Evolutionary conservation across 495 filamentous ascomycete species (phyloP).

Genomic region (Daldinia grandis): DNA sequence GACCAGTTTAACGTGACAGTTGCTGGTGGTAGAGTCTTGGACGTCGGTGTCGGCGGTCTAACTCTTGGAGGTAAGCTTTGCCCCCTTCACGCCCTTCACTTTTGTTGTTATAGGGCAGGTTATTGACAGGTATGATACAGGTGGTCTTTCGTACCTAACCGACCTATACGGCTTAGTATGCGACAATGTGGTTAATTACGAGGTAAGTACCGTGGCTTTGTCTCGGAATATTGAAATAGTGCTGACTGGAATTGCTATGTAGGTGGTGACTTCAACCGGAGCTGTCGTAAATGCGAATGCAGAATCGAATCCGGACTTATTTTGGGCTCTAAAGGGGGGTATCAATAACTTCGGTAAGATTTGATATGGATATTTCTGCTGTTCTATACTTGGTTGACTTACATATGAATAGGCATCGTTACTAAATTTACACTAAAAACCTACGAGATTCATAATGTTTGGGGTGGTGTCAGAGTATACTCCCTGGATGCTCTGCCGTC

Average conservation of each 20-base stretch:
- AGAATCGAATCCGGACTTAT: conserved; percentile 50
- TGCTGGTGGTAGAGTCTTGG: conserved; percentile 57
- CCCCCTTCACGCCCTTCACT: neutral
- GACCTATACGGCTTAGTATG: conserved; percentile 64
- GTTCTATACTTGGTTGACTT: conserved; percentile 4
- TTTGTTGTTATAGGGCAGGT: conserved; percentile 19
- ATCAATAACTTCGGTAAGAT: conserved; percentile 62
- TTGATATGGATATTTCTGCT: neutral
- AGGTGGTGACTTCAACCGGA: conserved; percentile 63
- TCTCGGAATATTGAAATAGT: neutral
- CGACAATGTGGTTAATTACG: conserved; percentile 62
- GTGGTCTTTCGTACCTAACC: conserved; percentile 59
- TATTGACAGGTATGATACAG: conserved; percentile 10
- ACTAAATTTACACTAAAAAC: conserved; percentile 56
- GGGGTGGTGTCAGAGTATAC: conserved; percentile 53
- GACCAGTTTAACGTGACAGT: conserved; percentile 56
- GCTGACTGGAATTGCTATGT: conserved; percentile 4
- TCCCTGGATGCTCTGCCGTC: conserved; percentile 40
- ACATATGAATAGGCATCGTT: conserved; percentile 47
- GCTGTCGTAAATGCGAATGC: conserved; percentile 59
- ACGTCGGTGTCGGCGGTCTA: conserved; percentile 57
- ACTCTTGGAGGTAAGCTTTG: conserved; percentile 42
- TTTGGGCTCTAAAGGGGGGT: conserved; percentile 57
- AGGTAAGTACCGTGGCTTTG: conserved; percentile 41
- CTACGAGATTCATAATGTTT: conserved; percentile 53